Evolutionary conservation across 108 stramenopile genomes (phyloP), one percentile per base, ranked within the genome.

Genomic region (Cylindrotheca fusiformis): DNA sequence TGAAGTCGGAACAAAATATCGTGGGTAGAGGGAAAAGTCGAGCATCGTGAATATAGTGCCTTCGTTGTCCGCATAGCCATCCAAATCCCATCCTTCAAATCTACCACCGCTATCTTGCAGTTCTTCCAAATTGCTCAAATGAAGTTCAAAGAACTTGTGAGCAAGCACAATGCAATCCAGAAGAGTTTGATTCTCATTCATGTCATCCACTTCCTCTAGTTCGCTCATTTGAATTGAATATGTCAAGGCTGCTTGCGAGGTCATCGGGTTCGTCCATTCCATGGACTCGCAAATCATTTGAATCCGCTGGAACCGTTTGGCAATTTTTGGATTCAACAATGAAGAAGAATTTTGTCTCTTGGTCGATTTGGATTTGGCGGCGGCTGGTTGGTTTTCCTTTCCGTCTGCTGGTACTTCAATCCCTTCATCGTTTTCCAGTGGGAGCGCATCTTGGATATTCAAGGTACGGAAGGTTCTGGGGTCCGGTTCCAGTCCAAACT

Each of bases 121-220:
- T 20, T 74, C 80, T 14, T 74, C 48, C 23, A 93, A 52, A 52
- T 83, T 74, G 20, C 56, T 49, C 54, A 86, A 46, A 20, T 90
- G 67, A 21, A 68, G 63, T 45, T 93, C 91, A 65, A 87, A 93
- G 61, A 88, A 85, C 31, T 81, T 76, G 48, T 77, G 75, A 17
- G 91, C 91, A 48, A 89, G 46, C 1, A 89, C 74, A 17, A 89
- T 67, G 48, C 91, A 93, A 74, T 93, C 86, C 24, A 89, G 33
- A 18, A 93, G 28, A 17, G 74, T 71, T 58, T 93, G 87, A 8
- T 80, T 65, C 25, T 78, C 74, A 30, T 58, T 29, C 36, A 75
- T 55, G 48, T 93, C 76, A 25, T 88, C 85, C 29, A 93, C 32
- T 51, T 91, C 89, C 55, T 82, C 84, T 21, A 93, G 59, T 54